Percentiles rank a stretch among this genome's conserved stretches.
phyloP scores from a whole-genome alignment of 202 grass and related monocot genomes.

The Bolboschoenoplectus hybrid region DNA sequence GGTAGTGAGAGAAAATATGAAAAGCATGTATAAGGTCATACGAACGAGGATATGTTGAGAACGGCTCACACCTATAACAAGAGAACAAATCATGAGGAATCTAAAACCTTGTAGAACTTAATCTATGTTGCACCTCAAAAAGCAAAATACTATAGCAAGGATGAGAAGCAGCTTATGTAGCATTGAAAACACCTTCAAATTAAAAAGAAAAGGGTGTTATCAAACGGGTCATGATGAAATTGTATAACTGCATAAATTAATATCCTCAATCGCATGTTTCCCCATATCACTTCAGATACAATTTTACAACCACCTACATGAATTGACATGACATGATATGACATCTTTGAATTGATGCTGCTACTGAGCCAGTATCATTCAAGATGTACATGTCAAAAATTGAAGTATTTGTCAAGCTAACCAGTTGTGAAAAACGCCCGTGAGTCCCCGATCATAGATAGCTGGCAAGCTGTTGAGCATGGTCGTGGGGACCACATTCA shows the following conservation, averaged over 20 bases:
- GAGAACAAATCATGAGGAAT: conserved; percentile 19
- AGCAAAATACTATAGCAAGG: conserved; percentile 19
- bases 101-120: not conserved
- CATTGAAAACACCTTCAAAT: conserved; percentile 11
- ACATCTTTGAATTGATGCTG: conserved; percentile 19
- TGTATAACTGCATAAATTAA: not conserved
- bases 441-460: conserved; percentile 83
- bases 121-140: not conserved
- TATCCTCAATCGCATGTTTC: not conserved
- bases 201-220: not conserved
- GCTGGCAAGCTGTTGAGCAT: conserved; percentile 59
- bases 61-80: conserved; percentile 84
- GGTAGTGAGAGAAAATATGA: conserved; percentile 77
- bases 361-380: not conserved
- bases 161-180: not conserved
- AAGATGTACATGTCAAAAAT: conserved; percentile 20
- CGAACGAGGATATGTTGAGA: conserved; percentile 92
- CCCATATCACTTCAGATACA: not conserved
- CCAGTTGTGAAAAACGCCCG: conserved; percentile 94
- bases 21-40: conserved; percentile 89
- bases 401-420: conserved; percentile 47
- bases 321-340: not conserved
- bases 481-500: conserved; percentile 88
- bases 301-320: not conserved
- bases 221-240: not conserved